These are phyloP conservation scores for Phytophthora cryptogea DNA, from an alignment of 352 stramenopile genomes.

Conservation along the genomic window DNA sequence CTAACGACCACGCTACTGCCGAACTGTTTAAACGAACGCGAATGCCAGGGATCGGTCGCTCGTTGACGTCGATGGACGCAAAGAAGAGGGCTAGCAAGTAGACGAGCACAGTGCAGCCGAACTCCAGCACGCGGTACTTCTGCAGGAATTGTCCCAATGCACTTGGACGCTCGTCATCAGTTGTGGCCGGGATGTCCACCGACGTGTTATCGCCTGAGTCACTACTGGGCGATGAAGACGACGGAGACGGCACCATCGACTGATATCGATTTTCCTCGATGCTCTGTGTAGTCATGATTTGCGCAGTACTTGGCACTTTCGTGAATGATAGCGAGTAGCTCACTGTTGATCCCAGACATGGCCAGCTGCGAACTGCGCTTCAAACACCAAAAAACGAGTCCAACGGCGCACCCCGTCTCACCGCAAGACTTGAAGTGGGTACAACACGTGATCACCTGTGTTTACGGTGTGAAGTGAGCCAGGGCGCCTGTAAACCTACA, in stretches of 20 bases:
- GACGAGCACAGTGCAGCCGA: conserved; percentile 44
- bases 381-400: too few relatives aligned
- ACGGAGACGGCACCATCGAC: conserved; percentile 4
- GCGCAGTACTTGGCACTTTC: not conserved
- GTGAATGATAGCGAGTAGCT: not conserved
- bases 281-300: conserved; percentile 6
- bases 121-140: conserved; percentile 51
- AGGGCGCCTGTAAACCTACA: too few relatives aligned
- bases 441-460: too few relatives aligned
- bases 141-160: conserved; percentile 13
- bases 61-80: conserved; percentile 45
- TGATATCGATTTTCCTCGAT: conserved; percentile 7
- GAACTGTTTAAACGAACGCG: conserved; percentile 42
- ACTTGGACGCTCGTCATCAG: not conserved
- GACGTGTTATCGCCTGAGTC: conserved; percentile 3
- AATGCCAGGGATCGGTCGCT: conserved; percentile 46
- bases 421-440: too few relatives aligned
- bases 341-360: too few relatives aligned
- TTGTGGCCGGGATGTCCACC: conserved; percentile 3
- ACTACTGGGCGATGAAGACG: not conserved
- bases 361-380: too few relatives aligned
- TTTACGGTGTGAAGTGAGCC: too few relatives aligned
- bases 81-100: conserved; percentile 45
- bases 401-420: too few relatives aligned
- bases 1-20: conserved; percentile 42